phyloP scores from a whole-genome alignment of 495 filamentous ascomycete genomes.

The Penicillium canariense region DNA sequence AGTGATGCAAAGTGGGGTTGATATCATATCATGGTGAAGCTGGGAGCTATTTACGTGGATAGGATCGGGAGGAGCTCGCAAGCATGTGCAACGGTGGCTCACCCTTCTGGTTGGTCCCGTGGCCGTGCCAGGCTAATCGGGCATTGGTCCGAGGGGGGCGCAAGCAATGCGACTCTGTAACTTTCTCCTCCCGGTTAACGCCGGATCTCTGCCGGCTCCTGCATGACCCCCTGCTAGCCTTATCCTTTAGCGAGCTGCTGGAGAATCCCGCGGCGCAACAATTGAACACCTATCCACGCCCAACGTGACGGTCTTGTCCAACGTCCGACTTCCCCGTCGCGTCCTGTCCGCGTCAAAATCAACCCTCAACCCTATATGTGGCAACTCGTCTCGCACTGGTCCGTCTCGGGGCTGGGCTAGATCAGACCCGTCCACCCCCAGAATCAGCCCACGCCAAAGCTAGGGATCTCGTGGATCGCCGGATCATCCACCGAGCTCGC shows the following conservation, averaged over 20 bases:
- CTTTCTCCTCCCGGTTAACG: slow-evolving; percentile 31
- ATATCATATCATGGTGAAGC: slow-evolving; percentile 21
- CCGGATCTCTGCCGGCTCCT: slow-evolving; percentile 24
- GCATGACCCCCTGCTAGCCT: slow-evolving; percentile 16
- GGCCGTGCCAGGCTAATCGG: slow-evolving; percentile 5
- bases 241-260: slow-evolving; percentile 17
- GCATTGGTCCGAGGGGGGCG: slow-evolving; percentile 6
- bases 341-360: too few species aligned
- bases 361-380: too few species aligned
- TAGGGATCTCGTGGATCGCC: background rate
- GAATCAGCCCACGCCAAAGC: background rate
- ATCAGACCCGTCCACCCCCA: background rate
- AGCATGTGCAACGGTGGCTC: slow-evolving; percentile 25
- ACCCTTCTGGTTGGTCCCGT: slow-evolving; percentile 9
- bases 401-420: background rate
- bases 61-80: background rate
- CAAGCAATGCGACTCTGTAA: slow-evolving; percentile 33
- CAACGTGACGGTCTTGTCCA: background rate
- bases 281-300: slow-evolving; percentile 3
- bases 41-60: slow-evolving; percentile 8
- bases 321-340: too few species aligned
- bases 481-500: slow-evolving; percentile 2
- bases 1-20: slow-evolving; percentile 19
- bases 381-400: too few species aligned
- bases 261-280: background rate